phyloP scores from a whole-genome alignment of 225 moss, liverwort and hornwort species.

The Pseudoscleropodium purum region DNA sequence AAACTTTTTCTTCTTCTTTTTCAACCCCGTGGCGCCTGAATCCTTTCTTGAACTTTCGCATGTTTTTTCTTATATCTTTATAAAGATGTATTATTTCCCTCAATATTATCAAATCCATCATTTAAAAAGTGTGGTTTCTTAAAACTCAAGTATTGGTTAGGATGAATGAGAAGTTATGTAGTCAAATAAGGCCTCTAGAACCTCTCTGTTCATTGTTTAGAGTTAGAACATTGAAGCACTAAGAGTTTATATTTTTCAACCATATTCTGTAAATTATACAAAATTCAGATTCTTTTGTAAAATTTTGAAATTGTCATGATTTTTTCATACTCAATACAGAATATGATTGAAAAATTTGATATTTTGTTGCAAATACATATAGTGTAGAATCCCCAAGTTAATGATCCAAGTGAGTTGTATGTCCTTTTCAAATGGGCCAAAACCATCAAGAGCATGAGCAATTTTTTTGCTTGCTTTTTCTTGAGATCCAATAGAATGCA shows the following conservation, averaged over 20 bases:
- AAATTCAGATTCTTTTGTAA: background rate
- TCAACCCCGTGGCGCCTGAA: background rate
- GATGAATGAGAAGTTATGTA: background rate
- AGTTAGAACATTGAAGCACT: rapidly evolving
- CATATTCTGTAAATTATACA: background rate
- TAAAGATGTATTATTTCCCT: too few relatives aligned
- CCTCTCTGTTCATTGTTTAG: rapidly evolving
- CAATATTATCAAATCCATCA: background rate
- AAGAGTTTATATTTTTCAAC: too few relatives aligned
- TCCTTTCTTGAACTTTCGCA: background rate
- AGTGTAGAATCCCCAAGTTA: background rate
- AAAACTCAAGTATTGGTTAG: background rate
- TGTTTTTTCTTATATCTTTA: background rate
- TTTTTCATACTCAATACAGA: background rate
- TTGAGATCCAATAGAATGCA: too few relatives aligned
- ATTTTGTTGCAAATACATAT: background rate
- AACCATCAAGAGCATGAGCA: too few relatives aligned
- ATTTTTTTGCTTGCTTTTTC: too few relatives aligned
- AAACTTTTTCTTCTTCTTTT: background rate
- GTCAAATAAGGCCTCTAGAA: rapidly evolving
- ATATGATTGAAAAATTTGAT: background rate
- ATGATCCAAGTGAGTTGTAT: too few relatives aligned
- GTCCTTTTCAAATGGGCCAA: too few relatives aligned
- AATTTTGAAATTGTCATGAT: background rate
- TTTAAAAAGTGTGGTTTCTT: background rate